Evolutionary conservation across 169 alveolate species (phyloP).

Genomic region (Eimeria sp.): DNA sequence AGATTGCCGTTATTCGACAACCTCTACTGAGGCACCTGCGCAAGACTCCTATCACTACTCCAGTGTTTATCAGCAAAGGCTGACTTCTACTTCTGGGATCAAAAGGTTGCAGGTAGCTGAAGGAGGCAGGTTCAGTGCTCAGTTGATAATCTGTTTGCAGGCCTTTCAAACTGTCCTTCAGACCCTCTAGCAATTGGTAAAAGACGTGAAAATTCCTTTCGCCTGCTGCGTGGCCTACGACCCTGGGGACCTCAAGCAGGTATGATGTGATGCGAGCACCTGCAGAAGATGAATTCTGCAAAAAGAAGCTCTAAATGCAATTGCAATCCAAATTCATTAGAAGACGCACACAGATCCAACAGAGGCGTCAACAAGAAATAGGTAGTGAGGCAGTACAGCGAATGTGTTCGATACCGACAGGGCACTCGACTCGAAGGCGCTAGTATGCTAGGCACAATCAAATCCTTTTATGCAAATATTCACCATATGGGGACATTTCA

Average conservation of each 20-base stretch:
- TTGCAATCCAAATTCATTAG: too few relatives aligned
- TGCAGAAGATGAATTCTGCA: background rate
- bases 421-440: too few relatives aligned
- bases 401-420: too few relatives aligned
- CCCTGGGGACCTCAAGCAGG: slow-evolving; percentile 84
- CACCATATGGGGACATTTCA: background rate
- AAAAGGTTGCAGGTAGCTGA: slow-evolving; percentile 35
- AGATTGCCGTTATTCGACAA: too few relatives aligned
- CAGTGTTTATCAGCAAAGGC: background rate
- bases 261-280: slow-evolving; percentile 77
- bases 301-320: too few relatives aligned
- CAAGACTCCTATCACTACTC: too few relatives aligned
- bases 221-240: slow-evolving; percentile 92
- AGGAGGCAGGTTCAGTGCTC: slow-evolving; percentile 57
- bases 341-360: too few relatives aligned
- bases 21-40: too few relatives aligned
- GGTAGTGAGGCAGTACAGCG: too few relatives aligned
- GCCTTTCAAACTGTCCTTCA: slow-evolving; percentile 81
- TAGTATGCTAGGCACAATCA: too few relatives aligned
- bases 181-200: slow-evolving; percentile 96
- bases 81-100: slow-evolving; percentile 10
- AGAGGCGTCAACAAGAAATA: too few relatives aligned
- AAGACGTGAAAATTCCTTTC: slow-evolving; percentile 98
- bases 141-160: slow-evolving; percentile 22
- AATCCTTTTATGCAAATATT: too few relatives aligned